Evolutionary conservation across 768 basidiomycete species (phyloP).

Genomic region (Phylloporus rhodoxanthus): DNA sequence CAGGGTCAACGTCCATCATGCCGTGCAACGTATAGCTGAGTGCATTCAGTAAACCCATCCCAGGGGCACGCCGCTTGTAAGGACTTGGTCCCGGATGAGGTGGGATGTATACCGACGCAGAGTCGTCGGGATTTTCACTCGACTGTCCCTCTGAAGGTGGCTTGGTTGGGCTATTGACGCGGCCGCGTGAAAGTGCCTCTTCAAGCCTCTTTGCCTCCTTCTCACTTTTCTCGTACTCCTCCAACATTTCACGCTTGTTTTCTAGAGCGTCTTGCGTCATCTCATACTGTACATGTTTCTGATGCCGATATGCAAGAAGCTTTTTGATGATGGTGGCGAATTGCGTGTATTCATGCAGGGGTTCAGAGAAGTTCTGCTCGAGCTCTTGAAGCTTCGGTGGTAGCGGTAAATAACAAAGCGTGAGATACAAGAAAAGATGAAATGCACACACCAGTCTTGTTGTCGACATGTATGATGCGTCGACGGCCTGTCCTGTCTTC

Average conservation of each 20-base stretch:
- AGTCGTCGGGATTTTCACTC: constrained; percentile 35
- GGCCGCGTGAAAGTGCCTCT: constrained; percentile 70
- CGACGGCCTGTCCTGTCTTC: constrained; percentile 94
- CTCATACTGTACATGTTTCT: constrained; percentile 97
- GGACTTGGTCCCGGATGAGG: constrained; percentile 80
- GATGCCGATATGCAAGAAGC: constrained; percentile 89
- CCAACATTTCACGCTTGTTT: constrained; percentile 74
- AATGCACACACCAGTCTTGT: constrained; percentile 64
- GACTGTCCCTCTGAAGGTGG: constrained; percentile 29
- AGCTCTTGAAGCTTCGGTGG: constrained; percentile 76
- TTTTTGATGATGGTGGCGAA: constrained; percentile 94
- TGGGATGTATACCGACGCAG: constrained; percentile 52
- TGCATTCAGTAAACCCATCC: constrained; percentile 85
- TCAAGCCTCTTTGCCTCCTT: constrained; percentile 84
- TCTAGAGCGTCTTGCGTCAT: constrained; percentile 92
- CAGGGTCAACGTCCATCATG: constrained; percentile 99
- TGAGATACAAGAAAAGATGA: constrained; percentile 1
- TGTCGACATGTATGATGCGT: constrained; percentile 90
- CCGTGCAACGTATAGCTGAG: constrained; percentile 92
- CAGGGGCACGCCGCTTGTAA: constrained; percentile 55
- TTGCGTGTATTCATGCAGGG: constrained; percentile 91
- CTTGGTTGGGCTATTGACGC: constrained; percentile 26
- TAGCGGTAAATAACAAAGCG: constrained; percentile 5
- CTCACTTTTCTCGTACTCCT: constrained; percentile 90
- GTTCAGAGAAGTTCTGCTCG: constrained; percentile 93